phyloP scores from a whole-genome alignment of 108 stramenopile genomes.

The Ochromonas danica region DNA sequence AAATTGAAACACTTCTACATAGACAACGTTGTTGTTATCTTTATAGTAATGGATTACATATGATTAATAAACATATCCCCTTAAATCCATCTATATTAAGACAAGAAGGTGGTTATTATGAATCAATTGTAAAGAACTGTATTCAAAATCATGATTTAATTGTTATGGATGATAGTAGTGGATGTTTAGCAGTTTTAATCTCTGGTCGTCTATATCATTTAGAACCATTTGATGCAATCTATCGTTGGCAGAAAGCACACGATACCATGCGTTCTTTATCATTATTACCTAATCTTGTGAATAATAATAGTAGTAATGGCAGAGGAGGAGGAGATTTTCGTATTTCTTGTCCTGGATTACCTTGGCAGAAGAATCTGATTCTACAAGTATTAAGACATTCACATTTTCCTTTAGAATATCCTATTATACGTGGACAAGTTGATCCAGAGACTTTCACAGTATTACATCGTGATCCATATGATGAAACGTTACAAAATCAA shows the following conservation, averaged over 20 bases:
- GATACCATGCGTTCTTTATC: background rate
- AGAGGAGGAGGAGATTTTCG: no score
- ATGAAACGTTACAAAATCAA: no score
- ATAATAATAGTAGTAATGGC: no score
- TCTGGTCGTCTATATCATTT: background rate
- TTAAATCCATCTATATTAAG: no score
- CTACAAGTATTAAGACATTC: background rate
- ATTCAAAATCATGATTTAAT: background rate
- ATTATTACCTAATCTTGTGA: background rate
- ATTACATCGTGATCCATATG: background rate
- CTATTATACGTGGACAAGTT: background rate
- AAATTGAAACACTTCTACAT: background rate
- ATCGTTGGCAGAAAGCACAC: constrained; percentile 7
- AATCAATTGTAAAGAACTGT: no score
- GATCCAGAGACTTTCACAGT: background rate
- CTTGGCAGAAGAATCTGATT: background rate
- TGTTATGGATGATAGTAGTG: background rate
- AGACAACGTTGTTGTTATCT: background rate
- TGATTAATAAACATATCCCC: no score
- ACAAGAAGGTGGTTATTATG: no score
- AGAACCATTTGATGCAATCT: background rate
- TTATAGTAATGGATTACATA: background rate
- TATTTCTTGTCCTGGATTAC: constrained; percentile 5
- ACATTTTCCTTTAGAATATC: background rate
- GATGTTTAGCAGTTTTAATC: background rate